Conservation (phyloP, 1,284 basidiomycete genomes). For the Austroboletus rostrupii region DNA sequence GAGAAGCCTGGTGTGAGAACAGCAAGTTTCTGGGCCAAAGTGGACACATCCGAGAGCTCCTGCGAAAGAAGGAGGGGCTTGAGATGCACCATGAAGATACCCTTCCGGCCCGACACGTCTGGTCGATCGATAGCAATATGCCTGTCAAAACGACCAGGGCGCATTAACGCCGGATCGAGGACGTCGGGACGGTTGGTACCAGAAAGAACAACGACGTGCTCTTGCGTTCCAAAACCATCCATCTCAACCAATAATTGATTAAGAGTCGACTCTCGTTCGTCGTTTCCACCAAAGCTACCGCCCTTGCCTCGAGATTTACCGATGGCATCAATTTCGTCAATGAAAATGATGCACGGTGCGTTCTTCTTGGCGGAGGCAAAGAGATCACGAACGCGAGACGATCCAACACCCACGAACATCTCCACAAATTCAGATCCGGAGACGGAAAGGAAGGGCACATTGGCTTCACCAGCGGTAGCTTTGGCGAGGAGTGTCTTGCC, state of each 20-base stretch:
- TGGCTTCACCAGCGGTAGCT: constrained; percentile 96
- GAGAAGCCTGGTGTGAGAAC: constrained; percentile 97
- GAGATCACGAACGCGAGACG: constrained; percentile 94
- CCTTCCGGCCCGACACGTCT: constrained; percentile 89
- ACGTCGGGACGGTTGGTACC: constrained; percentile 98
- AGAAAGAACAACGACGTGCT: constrained; percentile 95
- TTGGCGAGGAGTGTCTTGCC: constrained; percentile 98
- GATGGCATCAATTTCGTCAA: constrained; percentile 98
- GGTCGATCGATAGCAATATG: constrained; percentile 96
- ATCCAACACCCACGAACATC: constrained; percentile 99
- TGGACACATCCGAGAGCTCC: constrained; percentile 53
- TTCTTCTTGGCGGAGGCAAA: constrained; percentile 98
- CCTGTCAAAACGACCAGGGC: constrained; percentile 96
- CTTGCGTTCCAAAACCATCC: constrained; percentile 96
- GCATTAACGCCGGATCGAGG: constrained; percentile 91
- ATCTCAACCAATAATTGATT: constrained; percentile 99
- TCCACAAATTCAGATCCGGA: constrained; percentile 99
- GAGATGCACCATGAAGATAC: constrained; percentile 94
- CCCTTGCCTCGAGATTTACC: constrained; percentile 93
- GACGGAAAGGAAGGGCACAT: constrained; percentile 96
- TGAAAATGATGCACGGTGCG: constrained; percentile 97
- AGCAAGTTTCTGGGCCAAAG: constrained; percentile 86
- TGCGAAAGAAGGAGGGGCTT: constrained; percentile 74
- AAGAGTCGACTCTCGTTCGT: constrained; percentile 96
- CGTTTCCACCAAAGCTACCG: constrained; percentile 89